Evolutionary conservation across 1,139 yeast species (phyloP), one percentile per base, ranked within the genome.

Genomic region (Lodderomyces elongisporus): DNA sequence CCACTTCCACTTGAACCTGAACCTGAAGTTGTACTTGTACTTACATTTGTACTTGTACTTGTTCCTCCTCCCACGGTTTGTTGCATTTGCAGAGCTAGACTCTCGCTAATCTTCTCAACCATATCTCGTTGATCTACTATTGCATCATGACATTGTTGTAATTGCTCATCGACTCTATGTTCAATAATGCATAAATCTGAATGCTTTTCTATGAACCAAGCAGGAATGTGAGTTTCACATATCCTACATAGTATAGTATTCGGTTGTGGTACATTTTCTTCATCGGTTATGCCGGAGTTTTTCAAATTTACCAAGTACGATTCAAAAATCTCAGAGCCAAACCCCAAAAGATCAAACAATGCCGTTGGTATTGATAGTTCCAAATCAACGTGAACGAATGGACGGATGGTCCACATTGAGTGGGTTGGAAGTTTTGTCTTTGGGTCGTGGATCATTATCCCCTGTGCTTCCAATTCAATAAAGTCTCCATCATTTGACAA

Each of bases 181-280:
- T 88, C 97, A 28, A 85, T 76, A 18, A 85, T 66, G 49, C 99
- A 93, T 34, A 85, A 64, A 51, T 88, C 95, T 2, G 93, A 81
- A 57, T 93, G 99, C 34, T 81, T 74, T 49, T 89, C 98, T 32
- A 91, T 68, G 80, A 95, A 91, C 98, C 98, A 93, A 1, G 91
- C 87, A 1, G 96, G 96, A n/a, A 89, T 78, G 33, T 75, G 74
- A 18, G 79, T 77, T 50, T 93, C 99, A 57, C 99, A 93, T 14
- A 93, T 88, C 33, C 96, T 70, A 55, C 99, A 93, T 27, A 89
- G 62, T 28, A 87, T 85, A 30, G 79, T 68, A 25, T 80, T 80
- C 0, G 95, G 95, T 20, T 78, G 73, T 0, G 95, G 95, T 0
- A 84, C 75, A 17, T 72, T 67, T 13, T 63, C 69, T 44, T 79